phyloP scores from a whole-genome alignment of 371 early-diverging fungal genomes.

The Mycotypha africana region DNA sequence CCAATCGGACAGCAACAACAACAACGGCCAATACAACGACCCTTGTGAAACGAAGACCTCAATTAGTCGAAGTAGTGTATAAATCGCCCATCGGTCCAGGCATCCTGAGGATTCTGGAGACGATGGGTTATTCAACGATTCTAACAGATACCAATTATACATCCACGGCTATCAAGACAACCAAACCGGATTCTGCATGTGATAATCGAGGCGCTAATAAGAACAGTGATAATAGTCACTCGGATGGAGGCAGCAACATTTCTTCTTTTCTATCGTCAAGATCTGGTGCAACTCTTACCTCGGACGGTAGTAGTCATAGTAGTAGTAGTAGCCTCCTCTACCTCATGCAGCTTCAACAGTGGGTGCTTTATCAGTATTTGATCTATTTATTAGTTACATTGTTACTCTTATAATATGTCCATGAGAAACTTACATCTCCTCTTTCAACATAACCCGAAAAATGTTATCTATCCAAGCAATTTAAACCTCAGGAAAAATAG shows the following conservation, averaged over 20 bases:
- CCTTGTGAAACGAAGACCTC: background rate
- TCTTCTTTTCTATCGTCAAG: background rate
- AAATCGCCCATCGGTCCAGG: slow-evolving; percentile 43
- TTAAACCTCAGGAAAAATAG: too few relatives aligned
- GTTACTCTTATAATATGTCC: too few relatives aligned
- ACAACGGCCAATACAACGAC: background rate
- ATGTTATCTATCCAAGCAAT: too few relatives aligned
- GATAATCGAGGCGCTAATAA: slow-evolving; percentile 6
- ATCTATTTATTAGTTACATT: background rate
- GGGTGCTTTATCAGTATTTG: background rate
- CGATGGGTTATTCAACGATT: slow-evolving; percentile 40
- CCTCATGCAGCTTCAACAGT: background rate
- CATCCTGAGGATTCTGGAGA: slow-evolving; percentile 36
- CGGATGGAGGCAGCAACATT: too few relatives aligned
- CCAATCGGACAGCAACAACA: background rate
- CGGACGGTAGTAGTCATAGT: too few relatives aligned
- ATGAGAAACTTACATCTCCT: too few relatives aligned
- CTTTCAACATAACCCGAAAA: too few relatives aligned
- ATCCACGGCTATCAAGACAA: slow-evolving; percentile 4
- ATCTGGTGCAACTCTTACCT: too few relatives aligned
- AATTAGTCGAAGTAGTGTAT: slow-evolving; percentile 12
- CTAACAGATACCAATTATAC: slow-evolving; percentile 33
- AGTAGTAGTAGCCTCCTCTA: too few relatives aligned
- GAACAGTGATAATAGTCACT: background rate
- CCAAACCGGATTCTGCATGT: slow-evolving; percentile 5